Conservation (phyloP, 495 filamentous ascomycete genomes). For the Penicillium lividum region DNA sequence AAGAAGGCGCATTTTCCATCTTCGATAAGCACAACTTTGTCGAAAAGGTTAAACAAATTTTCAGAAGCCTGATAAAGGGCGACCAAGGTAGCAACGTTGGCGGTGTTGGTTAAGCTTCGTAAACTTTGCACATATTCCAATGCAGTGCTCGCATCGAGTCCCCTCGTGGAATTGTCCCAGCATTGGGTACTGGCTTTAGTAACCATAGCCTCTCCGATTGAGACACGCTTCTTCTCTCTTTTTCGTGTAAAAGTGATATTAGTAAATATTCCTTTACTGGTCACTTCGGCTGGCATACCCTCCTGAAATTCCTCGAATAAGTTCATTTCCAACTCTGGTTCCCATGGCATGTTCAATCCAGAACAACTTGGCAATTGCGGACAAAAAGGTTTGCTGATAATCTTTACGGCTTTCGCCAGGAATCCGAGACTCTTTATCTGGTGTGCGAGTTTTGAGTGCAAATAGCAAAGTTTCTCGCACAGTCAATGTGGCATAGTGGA, state of each 20-base stretch:
- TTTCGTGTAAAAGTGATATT: not conserved
- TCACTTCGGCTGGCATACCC: constrained; percentile 33
- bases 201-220: constrained; percentile 68
- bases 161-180: constrained; percentile 70
- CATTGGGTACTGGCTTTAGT: constrained; percentile 64
- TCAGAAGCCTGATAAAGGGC: constrained; percentile 75
- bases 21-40: constrained; percentile 70
- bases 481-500: constrained; percentile 72
- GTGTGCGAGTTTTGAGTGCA: constrained; percentile 68
- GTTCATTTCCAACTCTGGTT: constrained; percentile 68
- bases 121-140: constrained; percentile 65
- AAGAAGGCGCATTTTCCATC: constrained; percentile 67
- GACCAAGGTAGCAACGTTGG: constrained; percentile 59
- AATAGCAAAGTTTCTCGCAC: constrained; percentile 71
- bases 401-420: constrained; percentile 59
- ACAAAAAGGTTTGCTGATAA: constrained; percentile 66
- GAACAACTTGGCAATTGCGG: constrained; percentile 74
- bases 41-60: constrained; percentile 66
- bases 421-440: constrained; percentile 59
- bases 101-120: constrained; percentile 62
- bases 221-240: constrained; percentile 68
- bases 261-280: not conserved
- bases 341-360: constrained; percentile 70
- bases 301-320: constrained; percentile 67
- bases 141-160: constrained; percentile 69